phyloP scores from a whole-genome alignment of 2,329 filamentous ascomycete genomes.

The Aspergillus sp. region DNA sequence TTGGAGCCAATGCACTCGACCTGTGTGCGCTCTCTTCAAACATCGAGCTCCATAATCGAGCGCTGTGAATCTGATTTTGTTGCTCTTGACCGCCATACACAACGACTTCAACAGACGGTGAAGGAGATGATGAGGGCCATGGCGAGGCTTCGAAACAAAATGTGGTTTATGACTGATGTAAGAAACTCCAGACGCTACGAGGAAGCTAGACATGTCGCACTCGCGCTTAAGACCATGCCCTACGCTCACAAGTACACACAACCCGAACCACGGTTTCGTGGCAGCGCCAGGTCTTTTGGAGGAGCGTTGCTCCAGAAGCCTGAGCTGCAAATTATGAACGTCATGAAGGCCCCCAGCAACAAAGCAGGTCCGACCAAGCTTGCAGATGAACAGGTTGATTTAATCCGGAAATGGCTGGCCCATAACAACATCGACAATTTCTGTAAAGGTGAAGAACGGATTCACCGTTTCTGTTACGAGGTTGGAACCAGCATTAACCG shows the following conservation, averaged over 20 bases:
- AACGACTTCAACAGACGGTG: constrained; percentile 71
- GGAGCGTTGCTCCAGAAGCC: constrained; percentile 71
- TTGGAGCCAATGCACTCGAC: constrained; percentile 72
- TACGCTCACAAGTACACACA: constrained; percentile 46
- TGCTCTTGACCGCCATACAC: constrained; percentile 79
- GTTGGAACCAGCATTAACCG: constrained; percentile 83
- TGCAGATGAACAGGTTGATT: constrained; percentile 89
- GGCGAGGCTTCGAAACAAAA: constrained; percentile 82
- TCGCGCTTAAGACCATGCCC: constrained; percentile 87
- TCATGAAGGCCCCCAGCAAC: constrained; percentile 77
- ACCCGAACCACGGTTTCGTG: constrained; percentile 38
- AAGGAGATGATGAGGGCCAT: constrained; percentile 73
- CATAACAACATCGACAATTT: constrained; percentile 85
- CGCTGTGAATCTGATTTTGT: constrained; percentile 56
- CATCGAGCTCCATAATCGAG: constrained; percentile 33
- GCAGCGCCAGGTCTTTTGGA: constrained; percentile 48
- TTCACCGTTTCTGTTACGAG: constrained; percentile 91
- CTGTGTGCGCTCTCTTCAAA: constrained; percentile 33
- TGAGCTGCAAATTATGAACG: constrained; percentile 81
- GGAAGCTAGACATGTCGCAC: constrained; percentile 79
- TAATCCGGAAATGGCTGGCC: constrained; percentile 79
- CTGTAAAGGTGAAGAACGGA: constrained; percentile 89
- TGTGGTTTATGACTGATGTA: constrained; percentile 98
- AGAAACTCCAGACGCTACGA: constrained; percentile 86
- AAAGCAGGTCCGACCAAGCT: constrained; percentile 93